Evolutionary conservation across 371 early-diverging fungal genomes (phyloP), one percentile per base, ranked within the genome.

Genomic region (Dichotomocladium elegans): DNA sequence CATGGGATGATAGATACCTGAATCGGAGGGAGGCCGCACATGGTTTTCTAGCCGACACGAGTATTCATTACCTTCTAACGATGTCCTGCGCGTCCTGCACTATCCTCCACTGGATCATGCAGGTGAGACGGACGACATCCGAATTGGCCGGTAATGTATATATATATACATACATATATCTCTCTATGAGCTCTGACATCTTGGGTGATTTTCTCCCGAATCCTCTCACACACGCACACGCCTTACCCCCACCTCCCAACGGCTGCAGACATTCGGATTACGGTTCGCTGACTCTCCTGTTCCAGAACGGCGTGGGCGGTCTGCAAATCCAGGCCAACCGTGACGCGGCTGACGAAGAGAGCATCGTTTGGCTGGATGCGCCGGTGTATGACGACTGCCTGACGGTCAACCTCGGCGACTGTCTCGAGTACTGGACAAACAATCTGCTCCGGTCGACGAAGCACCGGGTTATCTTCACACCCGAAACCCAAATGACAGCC

Each of bases 371-470:
- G 78, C 56, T 85, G 2, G 68, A 76, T n/a, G 85, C 77, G 11
- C 76, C 79, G 6, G 73, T 78, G 2, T 57, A 79, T 40, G 74
- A 74, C 0, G 72, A 67, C 25, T 64, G 77, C 15, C 60, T 83
- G 25, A 53, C 84, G 21, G 73, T 87, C 49, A 87, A 86, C 63
- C 67, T 82, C 33, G 88, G 74, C 3, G 86, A 87, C 53, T 71
- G 81, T 27, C 49, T 88, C 17, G 80, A 81, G 51, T 80, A 74
- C 54, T 87, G 88, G 88, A 81, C 85, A 6, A 72, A 70, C 28
- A 80, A 77, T 4, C 49, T 80, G 14, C 53, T 87, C 15, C 74
- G 66, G 61, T 83, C 83, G 1, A 83, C 81, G 17, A 71, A 66
- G 54, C 86, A 85, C 49, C 79, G 88, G 0, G 86, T 87, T n/a